Evolutionary conservation across 2,329 filamentous ascomycete species (phyloP), one percentile per base, ranked within the genome.

Genomic region (Allantophomopsis lycopodina): DNA sequence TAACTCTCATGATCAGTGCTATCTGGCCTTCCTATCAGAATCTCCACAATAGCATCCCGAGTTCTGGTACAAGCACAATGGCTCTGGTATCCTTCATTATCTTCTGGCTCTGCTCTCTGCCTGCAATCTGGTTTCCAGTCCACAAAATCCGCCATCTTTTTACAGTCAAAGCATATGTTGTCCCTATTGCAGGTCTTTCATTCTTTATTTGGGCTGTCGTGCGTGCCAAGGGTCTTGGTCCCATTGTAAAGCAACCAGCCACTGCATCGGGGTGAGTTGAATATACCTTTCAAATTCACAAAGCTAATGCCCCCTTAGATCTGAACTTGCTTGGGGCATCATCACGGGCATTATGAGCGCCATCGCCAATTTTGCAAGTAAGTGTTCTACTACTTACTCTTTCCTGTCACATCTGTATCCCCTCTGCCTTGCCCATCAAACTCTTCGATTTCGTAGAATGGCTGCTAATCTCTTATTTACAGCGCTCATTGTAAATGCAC

Each of bases 151-250:
- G 87, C 35, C 87, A 94, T 56, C 65, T 94, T 4, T 94, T 94
- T 62, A 94, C 87, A 0, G 82, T 85, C 54, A 95, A 95, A 63
- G 78, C 88, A 1, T 83, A 77, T 54, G 74, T 93, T 43, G 87
- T 91, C 0, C 88, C 88, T 0, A 69, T 71, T 31, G 86, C 85
- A n/a, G 87, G 83, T 38, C 67, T 94, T 37, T 76, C 83, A 12
- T 91, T 91, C 58, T 83, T 94, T 58, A 80, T 85, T 52, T 95
- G 88, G 88, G 74, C 84, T 2, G 69, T 94, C 18, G 77, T 84
- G 30, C 75, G 82, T 18, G 88, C 88, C 21, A 75, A 86, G 34
- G 88, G 87, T 1, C 71, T 88, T 42, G 88, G 88, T 2, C 85
- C 86, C 1, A 85, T 95, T 48, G 70, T 94, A 17, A 68, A 77